Evolutionary conservation across 2,329 filamentous ascomycete species (phyloP).

Genomic region (Cladorrhinum sp.): DNA sequence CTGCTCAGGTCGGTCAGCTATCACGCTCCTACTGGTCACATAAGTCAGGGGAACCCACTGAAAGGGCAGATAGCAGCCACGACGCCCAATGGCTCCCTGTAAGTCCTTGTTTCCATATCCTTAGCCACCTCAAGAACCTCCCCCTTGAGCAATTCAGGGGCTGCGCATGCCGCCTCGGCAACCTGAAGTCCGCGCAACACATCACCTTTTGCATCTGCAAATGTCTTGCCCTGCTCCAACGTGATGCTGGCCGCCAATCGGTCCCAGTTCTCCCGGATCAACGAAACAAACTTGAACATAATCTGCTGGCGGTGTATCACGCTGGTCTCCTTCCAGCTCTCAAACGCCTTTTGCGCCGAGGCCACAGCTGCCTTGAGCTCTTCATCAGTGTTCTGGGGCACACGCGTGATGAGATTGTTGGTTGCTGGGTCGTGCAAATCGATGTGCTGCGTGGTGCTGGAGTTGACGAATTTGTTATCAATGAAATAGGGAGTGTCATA

Average conservation of each 20-base stretch:
- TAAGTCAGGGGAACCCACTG: conserved; percentile 52
- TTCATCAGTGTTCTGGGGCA: conserved; percentile 75
- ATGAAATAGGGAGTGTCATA: conserved; percentile 77
- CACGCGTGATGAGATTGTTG: conserved; percentile 79
- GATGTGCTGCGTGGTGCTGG: conserved; percentile 68
- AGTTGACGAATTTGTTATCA: conserved; percentile 73
- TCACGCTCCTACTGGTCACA: not conserved
- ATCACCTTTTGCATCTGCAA: conserved; percentile 78
- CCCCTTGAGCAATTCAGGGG: conserved; percentile 77
- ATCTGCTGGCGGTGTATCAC: conserved; percentile 75
- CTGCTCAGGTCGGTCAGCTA: conserved; percentile 39
- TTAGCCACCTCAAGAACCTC: conserved; percentile 82
- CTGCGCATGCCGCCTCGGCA: conserved; percentile 76
- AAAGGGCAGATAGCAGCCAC: conserved; percentile 84
- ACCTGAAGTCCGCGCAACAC: conserved; percentile 81
- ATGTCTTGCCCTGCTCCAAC: conserved; percentile 84
- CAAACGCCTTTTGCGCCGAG: conserved; percentile 73
- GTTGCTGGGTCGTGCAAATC: conserved; percentile 80
- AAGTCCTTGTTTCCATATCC: conserved; percentile 85
- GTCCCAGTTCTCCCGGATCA: conserved; percentile 84
- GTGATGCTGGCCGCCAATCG: conserved; percentile 80
- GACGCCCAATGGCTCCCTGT: conserved; percentile 77
- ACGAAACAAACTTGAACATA: conserved; percentile 79
- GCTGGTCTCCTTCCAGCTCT: conserved; percentile 68
- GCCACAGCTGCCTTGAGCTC: conserved; percentile 74